Evolutionary conservation across 2,329 filamentous ascomycete species (phyloP), one percentile per base, ranked within the genome.

Genomic region (Nigrospora osmanthi): DNA sequence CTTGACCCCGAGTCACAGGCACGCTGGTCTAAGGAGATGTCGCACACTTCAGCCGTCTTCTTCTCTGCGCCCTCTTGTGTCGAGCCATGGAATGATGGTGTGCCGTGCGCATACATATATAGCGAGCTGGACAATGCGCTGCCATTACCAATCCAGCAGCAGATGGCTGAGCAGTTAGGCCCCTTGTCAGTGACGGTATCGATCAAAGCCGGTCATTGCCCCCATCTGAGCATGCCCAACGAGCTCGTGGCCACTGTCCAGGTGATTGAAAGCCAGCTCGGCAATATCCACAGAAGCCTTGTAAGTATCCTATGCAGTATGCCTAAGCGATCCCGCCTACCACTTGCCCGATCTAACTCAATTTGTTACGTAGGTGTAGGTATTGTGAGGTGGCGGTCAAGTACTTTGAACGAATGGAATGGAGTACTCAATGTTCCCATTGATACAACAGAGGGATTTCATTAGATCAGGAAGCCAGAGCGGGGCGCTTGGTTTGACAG

Each of bases 61-160:
- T 53, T 52, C 14, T 43, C 34, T 11, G 40, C 47, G 13, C 38
- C 36, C 17, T 47, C 33, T 40, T 31, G 44, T 35, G 47, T 48
- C 32, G 51, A 53, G 35, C 51, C 51, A n/a, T 52, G 51, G 51
- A 37, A 38, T 7, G 37, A 40, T 3, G 46, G 47, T 1, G 28
- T 50, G 3, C 44, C 49, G 1, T 50, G 49, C 30, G 49, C 45
- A 6, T 53, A 51, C 43, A 49, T 53, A 10, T 47, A 41, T 31
- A 40, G 45, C n/a, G 36, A 38, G 28, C 35, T 47, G 3, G 51
- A 53, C 42, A 47, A 49, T 19, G 37, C 49, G 12, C 16, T 53
- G 14, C 46, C 47, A 6, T 46, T 45, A 10, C 11, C 38, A 35
- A 41, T 50, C 15, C 51, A 53, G 46, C 49, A 52, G 33, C 39